Evolutionary conservation across 176 grass and related monocot species (phyloP).

Genomic region (Oryza meyeriana): DNA sequence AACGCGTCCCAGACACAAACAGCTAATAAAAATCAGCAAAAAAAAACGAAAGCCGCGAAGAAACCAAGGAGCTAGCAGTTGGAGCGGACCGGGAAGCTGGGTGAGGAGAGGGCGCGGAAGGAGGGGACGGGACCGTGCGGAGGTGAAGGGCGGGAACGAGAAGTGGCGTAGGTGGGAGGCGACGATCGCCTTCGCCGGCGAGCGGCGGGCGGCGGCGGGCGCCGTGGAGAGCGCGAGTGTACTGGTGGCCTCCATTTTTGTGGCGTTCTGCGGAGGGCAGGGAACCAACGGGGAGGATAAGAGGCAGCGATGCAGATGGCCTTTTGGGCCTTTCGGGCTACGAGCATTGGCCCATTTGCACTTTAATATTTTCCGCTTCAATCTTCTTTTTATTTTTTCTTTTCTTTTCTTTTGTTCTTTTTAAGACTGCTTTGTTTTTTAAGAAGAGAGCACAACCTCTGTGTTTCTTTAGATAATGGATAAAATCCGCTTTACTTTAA

Average conservation of each 20-base stretch:
- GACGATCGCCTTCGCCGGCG: neutral
- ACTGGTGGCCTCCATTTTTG: constrained; percentile 33
- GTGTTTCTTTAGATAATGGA: no score
- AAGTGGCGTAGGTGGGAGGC: neutral
- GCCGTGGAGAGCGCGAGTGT: constrained; percentile 33
- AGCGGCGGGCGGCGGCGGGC: constrained; percentile 19
- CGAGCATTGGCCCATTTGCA: neutral
- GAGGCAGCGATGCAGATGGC: neutral
- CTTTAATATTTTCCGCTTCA: neutral
- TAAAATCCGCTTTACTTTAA: no score
- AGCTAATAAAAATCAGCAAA: neutral
- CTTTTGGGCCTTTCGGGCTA: neutral
- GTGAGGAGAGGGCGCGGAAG: neutral
- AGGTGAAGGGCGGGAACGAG: neutral
- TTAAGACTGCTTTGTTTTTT: no score
- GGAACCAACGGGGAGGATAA: constrained; percentile 39
- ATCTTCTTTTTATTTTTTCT: neutral
- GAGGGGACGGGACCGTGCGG: neutral
- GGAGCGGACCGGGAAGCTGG: neutral
- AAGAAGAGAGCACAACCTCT: no score
- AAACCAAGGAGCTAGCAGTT: neutral
- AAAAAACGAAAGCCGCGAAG: neutral
- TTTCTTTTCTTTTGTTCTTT: no score
- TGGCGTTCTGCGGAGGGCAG: constrained; percentile 36
- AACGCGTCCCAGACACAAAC: neutral